phyloP scores from a whole-genome alignment of 768 basidiomycete species.

The Panaeolus papilionaceus region DNA sequence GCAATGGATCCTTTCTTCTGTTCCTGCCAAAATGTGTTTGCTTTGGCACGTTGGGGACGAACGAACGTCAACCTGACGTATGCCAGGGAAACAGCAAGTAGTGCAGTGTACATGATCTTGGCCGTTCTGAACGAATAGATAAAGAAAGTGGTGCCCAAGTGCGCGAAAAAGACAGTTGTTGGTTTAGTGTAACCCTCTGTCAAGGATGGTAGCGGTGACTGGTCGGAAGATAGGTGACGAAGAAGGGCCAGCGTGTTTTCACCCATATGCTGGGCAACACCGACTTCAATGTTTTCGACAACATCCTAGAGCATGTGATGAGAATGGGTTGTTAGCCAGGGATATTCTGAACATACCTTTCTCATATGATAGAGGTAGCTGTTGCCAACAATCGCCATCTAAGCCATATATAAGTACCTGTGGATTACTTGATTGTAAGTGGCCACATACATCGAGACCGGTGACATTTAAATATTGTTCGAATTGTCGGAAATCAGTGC shows the following conservation, averaged over 20 bases:
- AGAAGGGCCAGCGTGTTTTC: constrained; percentile 86
- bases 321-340: background rate
- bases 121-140: constrained; percentile 80
- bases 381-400: constrained; percentile 93
- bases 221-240: constrained; percentile 69
- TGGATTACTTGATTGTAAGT: background rate
- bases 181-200: constrained; percentile 57
- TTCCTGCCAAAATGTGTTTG: constrained; percentile 39
- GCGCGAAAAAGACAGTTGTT: constrained; percentile 78
- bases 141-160: constrained; percentile 71
- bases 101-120: constrained; percentile 60
- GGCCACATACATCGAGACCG: constrained; percentile 77
- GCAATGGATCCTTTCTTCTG: constrained; percentile 54
- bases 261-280: constrained; percentile 90
- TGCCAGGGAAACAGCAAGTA: constrained; percentile 53
- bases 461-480: constrained; percentile 89
- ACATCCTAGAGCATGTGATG: constrained; percentile 70
- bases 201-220: constrained; percentile 72
- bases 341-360: constrained; percentile 51
- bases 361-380: constrained; percentile 95
- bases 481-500: constrained; percentile 96
- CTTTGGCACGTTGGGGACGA: constrained; percentile 40
- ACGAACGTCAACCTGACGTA: constrained; percentile 46
- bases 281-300: constrained; percentile 83
- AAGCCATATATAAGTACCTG: background rate